Conservation (phyloP, 179 eudicot species). For the Spergularia azorica region DNA sequence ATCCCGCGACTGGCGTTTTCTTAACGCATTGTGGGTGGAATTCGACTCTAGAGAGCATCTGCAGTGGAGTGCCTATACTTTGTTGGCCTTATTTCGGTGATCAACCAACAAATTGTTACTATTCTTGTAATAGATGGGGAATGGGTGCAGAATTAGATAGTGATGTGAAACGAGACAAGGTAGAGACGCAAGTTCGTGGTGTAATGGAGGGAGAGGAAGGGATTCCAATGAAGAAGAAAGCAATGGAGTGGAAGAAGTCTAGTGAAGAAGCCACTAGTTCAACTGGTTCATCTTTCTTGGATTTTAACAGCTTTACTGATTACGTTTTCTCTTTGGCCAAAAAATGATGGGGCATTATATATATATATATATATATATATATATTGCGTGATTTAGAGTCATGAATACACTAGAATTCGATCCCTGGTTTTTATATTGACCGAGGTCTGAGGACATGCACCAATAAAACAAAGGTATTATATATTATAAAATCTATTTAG, state of each 20-base stretch:
- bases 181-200: neutral
- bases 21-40: slow-evolving; percentile 11
- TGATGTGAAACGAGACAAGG: neutral
- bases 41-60: neutral
- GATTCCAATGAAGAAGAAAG: neutral
- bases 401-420: no score
- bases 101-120: neutral
- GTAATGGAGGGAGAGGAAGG: slow-evolving; percentile 7
- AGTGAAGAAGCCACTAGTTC: neutral
- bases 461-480: no score
- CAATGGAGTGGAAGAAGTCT: neutral
- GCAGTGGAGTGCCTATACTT: neutral
- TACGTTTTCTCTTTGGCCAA: neutral
- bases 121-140: neutral
- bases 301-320: neutral
- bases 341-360: neutral
- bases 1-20: neutral
- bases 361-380: no score
- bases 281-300: neutral
- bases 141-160: neutral
- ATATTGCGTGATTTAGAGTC: no score
- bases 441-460: no score
- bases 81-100: neutral
- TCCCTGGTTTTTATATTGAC: no score
- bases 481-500: no score